Percentiles rank a stretch among this genome's conserved stretches.
These are phyloP conservation scores for Russula sp. DNA, from an alignment of 768 basidiomycete genomes.

Conservation along the genomic window DNA sequence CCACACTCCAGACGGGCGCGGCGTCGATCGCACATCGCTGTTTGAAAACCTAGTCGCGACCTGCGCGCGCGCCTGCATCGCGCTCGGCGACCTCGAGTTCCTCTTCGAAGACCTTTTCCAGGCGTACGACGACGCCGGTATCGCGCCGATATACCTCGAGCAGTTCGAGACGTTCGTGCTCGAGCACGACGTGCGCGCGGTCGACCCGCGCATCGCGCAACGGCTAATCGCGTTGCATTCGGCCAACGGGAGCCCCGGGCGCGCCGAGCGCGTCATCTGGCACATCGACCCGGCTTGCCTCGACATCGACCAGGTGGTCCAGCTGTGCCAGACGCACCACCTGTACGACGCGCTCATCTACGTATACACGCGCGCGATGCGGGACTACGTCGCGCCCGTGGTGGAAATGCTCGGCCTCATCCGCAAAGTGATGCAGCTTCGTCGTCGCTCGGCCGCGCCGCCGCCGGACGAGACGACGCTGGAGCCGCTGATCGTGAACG, in stretches of 20 bases:
- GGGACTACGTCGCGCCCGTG: slow-evolving; percentile 84
- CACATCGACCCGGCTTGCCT: slow-evolving; percentile 87
- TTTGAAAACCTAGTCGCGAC: slow-evolving; percentile 84
- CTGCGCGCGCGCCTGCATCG: slow-evolving; percentile 73
- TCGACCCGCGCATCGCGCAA: slow-evolving; percentile 88
- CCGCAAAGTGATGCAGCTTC: slow-evolving; percentile 54
- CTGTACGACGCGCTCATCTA: slow-evolving; percentile 95
- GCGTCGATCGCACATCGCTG: slow-evolving; percentile 85
- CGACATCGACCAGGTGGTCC: slow-evolving; percentile 90
- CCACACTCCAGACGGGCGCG: slow-evolving; percentile 70
- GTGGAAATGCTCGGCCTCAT: slow-evolving; percentile 80
- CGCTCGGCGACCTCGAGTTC: slow-evolving; percentile 76
- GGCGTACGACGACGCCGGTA: slow-evolving; percentile 77
- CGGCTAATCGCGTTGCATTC: slow-evolving; percentile 75
- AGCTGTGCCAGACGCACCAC: slow-evolving; percentile 71
- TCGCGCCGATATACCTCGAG: slow-evolving; percentile 74
- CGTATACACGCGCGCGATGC: slow-evolving; percentile 83
- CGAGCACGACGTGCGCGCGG: slow-evolving; percentile 55
- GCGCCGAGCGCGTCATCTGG: slow-evolving; percentile 89
- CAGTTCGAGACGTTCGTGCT: slow-evolving; percentile 82
- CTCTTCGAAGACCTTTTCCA: slow-evolving; percentile 93
- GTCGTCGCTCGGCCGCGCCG: slow-evolving; percentile 27
- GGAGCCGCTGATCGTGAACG: slow-evolving; percentile 59
- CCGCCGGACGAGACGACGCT: slow-evolving; percentile 36
- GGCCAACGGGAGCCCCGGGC: slow-evolving; percentile 58